Conservation (phyloP, 495 filamentous ascomycete species). For the Darksidea phi region DNA sequence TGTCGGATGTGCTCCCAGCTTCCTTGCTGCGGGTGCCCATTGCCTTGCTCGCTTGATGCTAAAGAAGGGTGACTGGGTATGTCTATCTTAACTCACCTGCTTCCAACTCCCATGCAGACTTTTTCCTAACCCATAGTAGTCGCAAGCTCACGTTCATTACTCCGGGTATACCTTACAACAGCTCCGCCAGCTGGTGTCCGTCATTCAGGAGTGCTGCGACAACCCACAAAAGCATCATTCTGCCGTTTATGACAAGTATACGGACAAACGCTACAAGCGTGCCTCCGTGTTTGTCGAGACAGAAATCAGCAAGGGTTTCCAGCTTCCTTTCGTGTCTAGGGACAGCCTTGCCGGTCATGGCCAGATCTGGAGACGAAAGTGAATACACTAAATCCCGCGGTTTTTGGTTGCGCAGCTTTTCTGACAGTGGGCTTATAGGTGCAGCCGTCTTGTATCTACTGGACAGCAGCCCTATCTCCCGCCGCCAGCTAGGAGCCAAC, state of each 20-base stretch:
- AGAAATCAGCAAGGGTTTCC: constrained; percentile 61
- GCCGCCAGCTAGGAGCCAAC: background rate
- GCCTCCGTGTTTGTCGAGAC: constrained; percentile 75
- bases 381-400: constrained; percentile 13
- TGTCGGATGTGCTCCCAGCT: constrained; percentile 86
- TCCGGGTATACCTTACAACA: constrained; percentile 88
- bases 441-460: background rate
- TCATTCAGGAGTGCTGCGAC: constrained; percentile 84
- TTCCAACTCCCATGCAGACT: background rate
- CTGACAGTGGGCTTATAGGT: background rate
- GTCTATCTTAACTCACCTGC: constrained; percentile 44
- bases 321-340: constrained; percentile 39
- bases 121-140: constrained; percentile 52
- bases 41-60: constrained; percentile 88
- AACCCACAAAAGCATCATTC: constrained; percentile 75
- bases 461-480: background rate
- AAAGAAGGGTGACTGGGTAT: constrained; percentile 88
- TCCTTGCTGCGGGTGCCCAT: constrained; percentile 85
- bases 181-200: constrained; percentile 69
- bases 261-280: constrained; percentile 75
- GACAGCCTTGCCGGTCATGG: constrained; percentile 33
- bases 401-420: constrained; percentile 3
- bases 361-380: constrained; percentile 36
- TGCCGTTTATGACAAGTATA: constrained; percentile 89
- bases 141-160: constrained; percentile 80